Conservation (phyloP, 345 rosid species). For the Erysimum cheiranthoides region DNA sequence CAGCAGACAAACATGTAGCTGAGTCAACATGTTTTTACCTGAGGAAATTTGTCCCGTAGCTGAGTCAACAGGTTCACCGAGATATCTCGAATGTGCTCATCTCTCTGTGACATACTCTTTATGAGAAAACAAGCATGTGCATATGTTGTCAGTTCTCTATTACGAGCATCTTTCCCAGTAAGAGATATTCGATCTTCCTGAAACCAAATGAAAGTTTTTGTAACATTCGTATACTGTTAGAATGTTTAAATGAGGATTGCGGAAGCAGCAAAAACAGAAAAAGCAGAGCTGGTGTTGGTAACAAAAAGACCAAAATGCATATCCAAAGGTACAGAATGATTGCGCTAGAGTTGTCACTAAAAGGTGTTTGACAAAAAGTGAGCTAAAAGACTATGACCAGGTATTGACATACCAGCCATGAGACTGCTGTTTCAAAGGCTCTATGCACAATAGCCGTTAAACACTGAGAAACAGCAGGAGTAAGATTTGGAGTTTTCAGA, state of each 20-base stretch:
- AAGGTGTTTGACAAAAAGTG: slow-evolving; percentile 15
- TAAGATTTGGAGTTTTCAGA: slow-evolving; percentile 89
- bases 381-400: slow-evolving; percentile 16
- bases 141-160: slow-evolving; percentile 79
- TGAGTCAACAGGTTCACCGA: slow-evolving; percentile 85
- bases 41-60: slow-evolving; percentile 96
- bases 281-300: slow-evolving; percentile 17
- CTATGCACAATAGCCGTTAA: slow-evolving; percentile 89
- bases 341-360: slow-evolving; percentile 21
- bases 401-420: slow-evolving; percentile 78
- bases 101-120: slow-evolving; percentile 94
- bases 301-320: slow-evolving; percentile 25
- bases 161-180: slow-evolving; percentile 78
- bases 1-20: slow-evolving; percentile 8
- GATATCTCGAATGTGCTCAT: slow-evolving; percentile 88
- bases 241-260: slow-evolving; percentile 3
- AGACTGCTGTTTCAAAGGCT: slow-evolving; percentile 89
- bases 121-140: slow-evolving; percentile 93
- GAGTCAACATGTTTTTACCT: slow-evolving; percentile 57
- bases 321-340: slow-evolving; percentile 27
- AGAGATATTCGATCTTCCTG: slow-evolving; percentile 90
- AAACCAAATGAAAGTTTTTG: slow-evolving; percentile 46
- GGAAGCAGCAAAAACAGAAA: slow-evolving; percentile 30
- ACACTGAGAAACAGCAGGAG: slow-evolving; percentile 92
- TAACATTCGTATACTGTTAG: slow-evolving; percentile 29